Percentiles rank a stretch among this genome's conserved stretches.
Evolutionary conservation across 192 early-diverging fungal species (phyloP).

Genomic region (Podochytrium sp.): DNA sequence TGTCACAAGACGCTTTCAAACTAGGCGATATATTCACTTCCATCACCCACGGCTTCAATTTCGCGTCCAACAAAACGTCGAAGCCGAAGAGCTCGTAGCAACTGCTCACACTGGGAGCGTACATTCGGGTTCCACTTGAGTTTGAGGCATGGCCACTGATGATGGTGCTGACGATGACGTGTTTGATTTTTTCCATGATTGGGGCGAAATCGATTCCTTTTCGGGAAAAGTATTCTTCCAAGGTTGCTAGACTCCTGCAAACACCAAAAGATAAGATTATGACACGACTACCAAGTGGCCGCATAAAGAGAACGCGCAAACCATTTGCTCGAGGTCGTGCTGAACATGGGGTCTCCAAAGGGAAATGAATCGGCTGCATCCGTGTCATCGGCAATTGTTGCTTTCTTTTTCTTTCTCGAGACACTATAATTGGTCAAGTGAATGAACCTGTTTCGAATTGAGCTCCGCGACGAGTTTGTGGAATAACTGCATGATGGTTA

Average conservation of each 20-base stretch:
- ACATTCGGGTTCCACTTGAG: slow-evolving; percentile 42
- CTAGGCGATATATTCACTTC: slow-evolving; percentile 63
- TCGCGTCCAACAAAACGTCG: slow-evolving; percentile 57
- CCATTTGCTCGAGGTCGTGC: slow-evolving; percentile 43
- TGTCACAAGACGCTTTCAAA: slow-evolving; percentile 46
- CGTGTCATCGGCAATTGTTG: not conserved
- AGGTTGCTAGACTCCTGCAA: slow-evolving; percentile 32
- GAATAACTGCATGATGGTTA: slow-evolving; percentile 18
- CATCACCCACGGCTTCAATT: slow-evolving; percentile 62
- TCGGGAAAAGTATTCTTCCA: slow-evolving; percentile 42
- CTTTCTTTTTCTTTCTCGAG: slow-evolving; percentile 40
- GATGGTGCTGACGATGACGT: slow-evolving; percentile 47
- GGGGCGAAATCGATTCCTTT: slow-evolving; percentile 34
- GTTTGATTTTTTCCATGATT: slow-evolving; percentile 39
- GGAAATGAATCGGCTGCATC: slow-evolving; percentile 4
- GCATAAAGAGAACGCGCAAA: too few relatives aligned
- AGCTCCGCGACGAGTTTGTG: not conserved
- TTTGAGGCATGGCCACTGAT: slow-evolving; percentile 41
- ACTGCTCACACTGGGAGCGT: slow-evolving; percentile 47
- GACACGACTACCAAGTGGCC: too few relatives aligned
- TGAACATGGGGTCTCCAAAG: slow-evolving; percentile 36
- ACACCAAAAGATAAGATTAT: not conserved
- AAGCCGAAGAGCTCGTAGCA: slow-evolving; percentile 68
- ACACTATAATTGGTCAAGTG: slow-evolving; percentile 59
- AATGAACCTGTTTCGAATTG: slow-evolving; percentile 40